Evolutionary conservation across 164 flowering plant species (phyloP).

Genomic region (Magnolia kwangsiensis): DNA sequence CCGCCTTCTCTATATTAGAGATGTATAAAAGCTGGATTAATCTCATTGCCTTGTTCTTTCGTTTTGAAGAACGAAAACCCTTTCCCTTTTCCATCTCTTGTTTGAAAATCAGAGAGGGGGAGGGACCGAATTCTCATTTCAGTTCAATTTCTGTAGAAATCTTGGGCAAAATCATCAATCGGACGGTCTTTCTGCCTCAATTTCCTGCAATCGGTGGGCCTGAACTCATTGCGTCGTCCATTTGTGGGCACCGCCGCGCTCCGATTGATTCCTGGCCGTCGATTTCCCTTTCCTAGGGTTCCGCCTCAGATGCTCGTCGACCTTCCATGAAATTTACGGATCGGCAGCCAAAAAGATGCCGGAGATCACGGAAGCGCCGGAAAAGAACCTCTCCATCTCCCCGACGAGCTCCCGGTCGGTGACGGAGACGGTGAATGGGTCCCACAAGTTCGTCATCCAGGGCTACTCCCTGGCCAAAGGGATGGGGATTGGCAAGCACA

Average conservation of each 20-base stretch:
- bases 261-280: neutral
- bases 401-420: slow-evolving; percentile 71
- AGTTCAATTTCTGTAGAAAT: no score
- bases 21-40: neutral
- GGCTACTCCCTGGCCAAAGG: slow-evolving; percentile 90
- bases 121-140: neutral
- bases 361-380: slow-evolving; percentile 10
- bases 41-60: neutral
- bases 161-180: no score
- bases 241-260: neutral
- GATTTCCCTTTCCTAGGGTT: slow-evolving; percentile 2
- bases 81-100: neutral
- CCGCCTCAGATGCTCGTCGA: neutral
- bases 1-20: neutral
- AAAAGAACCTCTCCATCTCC: slow-evolving; percentile 15
- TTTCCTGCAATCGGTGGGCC: no score
- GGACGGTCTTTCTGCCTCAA: no score
- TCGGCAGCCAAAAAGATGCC: slow-evolving; percentile 12
- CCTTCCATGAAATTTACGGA: slow-evolving; percentile 24
- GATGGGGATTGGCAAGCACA: slow-evolving; percentile 83
- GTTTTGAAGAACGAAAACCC: neutral
- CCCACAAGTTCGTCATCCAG: slow-evolving; percentile 75
- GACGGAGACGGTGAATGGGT: slow-evolving; percentile 72
- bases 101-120: neutral
- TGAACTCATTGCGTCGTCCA: neutral